Evolutionary conservation across 805 yeast species (phyloP), one percentile per base, ranked within the genome.

Genomic region (Barnettozyma siamensis): DNA sequence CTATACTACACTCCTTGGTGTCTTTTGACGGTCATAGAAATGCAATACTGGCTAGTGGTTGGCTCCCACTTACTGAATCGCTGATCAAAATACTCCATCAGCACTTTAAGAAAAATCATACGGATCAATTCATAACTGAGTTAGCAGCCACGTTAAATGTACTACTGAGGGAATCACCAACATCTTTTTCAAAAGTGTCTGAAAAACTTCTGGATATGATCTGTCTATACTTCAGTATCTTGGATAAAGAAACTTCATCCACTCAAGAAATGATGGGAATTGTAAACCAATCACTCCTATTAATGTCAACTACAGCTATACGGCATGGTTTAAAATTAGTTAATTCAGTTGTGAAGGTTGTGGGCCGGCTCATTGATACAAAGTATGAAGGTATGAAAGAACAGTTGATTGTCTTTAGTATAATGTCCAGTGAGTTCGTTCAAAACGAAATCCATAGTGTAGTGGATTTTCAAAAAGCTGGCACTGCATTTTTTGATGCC

Each of bases 341-440:
- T 12, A 57, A 57, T 31, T 32, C 70, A 2, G 76, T 78, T 0
- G 44, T 72, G 21, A 55, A 48, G 11, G 56, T 66, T 13, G 48
- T 68, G 3, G 43, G 67, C 3, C 55, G 51, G 20, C 55, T 72
- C n/a, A 57, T 64, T 16, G 51, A 63, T 10, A 61, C 78, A 1
- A 67, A 69, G 9, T 68, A 66, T 49, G 72, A 65, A 2, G 52
- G 63, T 1, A 45, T 77, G 3, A 67, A 63, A 35, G 60, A 61
- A 12, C 79, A 78, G 49, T 46, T 76, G 11, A 48, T 65, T 5
- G 49, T 70, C 3, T 76, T 80, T 45, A 51, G 70, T 9, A 66
- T 76, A 35, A 40, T 76, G n/a, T 58, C 69, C 2, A 54, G 73
- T 17, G 66, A 67, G 7, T 66, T 67, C 41, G 49, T 77, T 3